Conservation (phyloP, 2,329 filamentous ascomycete species). For the Pseudocercospora fijiensis region DNA sequence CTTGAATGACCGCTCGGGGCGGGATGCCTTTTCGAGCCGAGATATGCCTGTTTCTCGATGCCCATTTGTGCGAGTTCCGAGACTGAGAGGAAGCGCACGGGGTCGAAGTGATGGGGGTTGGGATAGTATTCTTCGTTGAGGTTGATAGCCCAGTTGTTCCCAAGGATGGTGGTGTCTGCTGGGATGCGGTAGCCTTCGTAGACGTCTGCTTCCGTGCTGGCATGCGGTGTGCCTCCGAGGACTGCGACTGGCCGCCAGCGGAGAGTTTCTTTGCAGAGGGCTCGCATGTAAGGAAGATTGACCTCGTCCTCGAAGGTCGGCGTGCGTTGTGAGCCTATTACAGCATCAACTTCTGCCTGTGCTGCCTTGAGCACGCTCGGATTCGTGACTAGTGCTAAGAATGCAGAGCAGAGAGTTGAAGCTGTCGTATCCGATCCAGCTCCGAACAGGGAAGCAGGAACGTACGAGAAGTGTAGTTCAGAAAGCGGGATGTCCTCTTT, state of each 20-base stretch:
- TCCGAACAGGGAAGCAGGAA: conserved; percentile 48
- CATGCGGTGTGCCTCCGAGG: conserved; percentile 40
- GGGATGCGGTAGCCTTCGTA: conserved; percentile 22
- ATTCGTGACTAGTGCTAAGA: conserved; percentile 51
- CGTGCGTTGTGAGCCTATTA: conserved; percentile 28
- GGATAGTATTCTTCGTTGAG: conserved; percentile 23
- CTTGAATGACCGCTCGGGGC: conserved; percentile 45
- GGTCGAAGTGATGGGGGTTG: conserved; percentile 42
- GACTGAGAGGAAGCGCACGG: conserved; percentile 40
- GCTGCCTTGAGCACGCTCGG: conserved; percentile 44
- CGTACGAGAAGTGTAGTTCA: conserved; percentile 46
- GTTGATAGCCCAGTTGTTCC: conserved; percentile 49
- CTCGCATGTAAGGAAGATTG: conserved; percentile 31
- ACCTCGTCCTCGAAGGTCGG: conserved; percentile 32
- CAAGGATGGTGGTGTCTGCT: conserved; percentile 48
- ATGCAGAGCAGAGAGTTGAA: conserved; percentile 49
- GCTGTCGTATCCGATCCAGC: conserved; percentile 55
- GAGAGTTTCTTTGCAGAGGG: conserved; percentile 35
- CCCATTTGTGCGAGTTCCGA: conserved; percentile 28
- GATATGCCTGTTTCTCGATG: conserved; percentile 21
- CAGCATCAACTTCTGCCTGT: conserved; percentile 32
- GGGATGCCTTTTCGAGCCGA: conserved; percentile 33
- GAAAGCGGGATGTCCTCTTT: conserved; percentile 44
- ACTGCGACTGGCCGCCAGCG: conserved; percentile 35
- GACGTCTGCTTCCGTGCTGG: conserved; percentile 29